Base-by-base conservation (phyloP, 192 early-diverging fungal species). In the Backusella sp. region DNA sequence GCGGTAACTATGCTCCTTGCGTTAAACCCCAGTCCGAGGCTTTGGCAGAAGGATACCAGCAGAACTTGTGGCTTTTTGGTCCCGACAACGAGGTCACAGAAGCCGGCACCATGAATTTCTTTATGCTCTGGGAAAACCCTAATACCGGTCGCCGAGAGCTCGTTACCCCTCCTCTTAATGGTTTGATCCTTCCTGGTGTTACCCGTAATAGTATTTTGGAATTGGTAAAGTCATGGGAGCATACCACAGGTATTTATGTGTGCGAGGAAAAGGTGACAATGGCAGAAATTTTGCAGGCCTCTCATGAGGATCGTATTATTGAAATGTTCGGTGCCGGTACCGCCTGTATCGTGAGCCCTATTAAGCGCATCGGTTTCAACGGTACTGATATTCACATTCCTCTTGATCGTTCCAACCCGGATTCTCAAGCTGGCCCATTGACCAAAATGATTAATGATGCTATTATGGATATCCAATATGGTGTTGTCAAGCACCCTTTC, bases 101-200 rank as follows among this genome's bases (percentile, higher is more conserved):
- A 84, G 96, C 97, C 41, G 97, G 97, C 19, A 96, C 97, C 46
- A 97, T 97, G 95, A 98, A 98, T 87, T 91, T 94, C 82, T 98
- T 98, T 86, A 88, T 93, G 41, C 86, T 86, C 84, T 96, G 93
- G 94, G 91, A 88, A 74, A 97, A 94, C 84, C 36, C 36, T 39
- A 90, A 92, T 59, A 62, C 89, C 44, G 94, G 94, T 49, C 90
- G 95, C 78, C 83, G 30, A 15, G 96, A 98, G 86, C 88, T 98
- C 65, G 84, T 94, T 14, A 98, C 97, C 9, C 97, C 97, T 23
- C 90, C 91, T 23, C 87, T 98, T 37, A 94, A 98, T 79, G 97
- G 97, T 23, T 93, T 94, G 46, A 97, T 98, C 73, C 89, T 98
- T 67, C 95, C 96, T 2, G 97, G 97, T 49, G 95, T 98, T 46